These are phyloP conservation scores for Neurospora sp. DNA, from an alignment of 495 filamentous ascomycete species.

Conservation along the genomic window DNA sequence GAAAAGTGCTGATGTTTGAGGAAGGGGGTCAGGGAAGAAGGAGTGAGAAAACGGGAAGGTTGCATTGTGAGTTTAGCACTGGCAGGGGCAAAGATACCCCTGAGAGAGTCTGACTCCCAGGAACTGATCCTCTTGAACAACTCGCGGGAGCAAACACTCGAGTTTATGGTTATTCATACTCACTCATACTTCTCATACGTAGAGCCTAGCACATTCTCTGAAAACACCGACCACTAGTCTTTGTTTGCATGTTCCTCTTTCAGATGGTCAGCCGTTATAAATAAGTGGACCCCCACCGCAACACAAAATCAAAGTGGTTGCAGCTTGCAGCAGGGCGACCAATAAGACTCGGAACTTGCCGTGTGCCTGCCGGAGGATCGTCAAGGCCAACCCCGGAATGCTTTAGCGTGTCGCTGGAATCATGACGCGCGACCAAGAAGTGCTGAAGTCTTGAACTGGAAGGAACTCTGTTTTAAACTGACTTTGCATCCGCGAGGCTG, in stretches of 20 bases:
- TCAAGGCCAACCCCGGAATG: not conserved
- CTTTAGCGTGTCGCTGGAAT: not conserved
- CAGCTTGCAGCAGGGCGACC: not conserved
- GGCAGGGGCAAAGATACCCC: not conserved
- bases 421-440: slow-evolving; percentile 1
- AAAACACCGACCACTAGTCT: not conserved
- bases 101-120: not conserved
- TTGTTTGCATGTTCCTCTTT: not conserved
- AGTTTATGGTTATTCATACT: not conserved
- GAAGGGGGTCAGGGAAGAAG: not conserved
- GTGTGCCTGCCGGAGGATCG: not conserved
- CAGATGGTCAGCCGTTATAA: not conserved
- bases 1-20: not conserved
- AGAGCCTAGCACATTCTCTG: not conserved
- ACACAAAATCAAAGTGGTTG: not conserved
- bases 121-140: not conserved
- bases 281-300: not conserved
- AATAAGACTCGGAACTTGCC: not conserved
- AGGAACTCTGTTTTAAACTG: no score
- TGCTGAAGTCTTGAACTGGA: not conserved
- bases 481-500: no score
- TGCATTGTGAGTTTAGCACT: not conserved
- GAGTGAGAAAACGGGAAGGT: not conserved
- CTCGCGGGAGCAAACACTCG: not conserved
- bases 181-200: not conserved